Evolutionary conservation across 345 rosid genomes (phyloP).

Genomic region (Laguncularia racemosa): DNA sequence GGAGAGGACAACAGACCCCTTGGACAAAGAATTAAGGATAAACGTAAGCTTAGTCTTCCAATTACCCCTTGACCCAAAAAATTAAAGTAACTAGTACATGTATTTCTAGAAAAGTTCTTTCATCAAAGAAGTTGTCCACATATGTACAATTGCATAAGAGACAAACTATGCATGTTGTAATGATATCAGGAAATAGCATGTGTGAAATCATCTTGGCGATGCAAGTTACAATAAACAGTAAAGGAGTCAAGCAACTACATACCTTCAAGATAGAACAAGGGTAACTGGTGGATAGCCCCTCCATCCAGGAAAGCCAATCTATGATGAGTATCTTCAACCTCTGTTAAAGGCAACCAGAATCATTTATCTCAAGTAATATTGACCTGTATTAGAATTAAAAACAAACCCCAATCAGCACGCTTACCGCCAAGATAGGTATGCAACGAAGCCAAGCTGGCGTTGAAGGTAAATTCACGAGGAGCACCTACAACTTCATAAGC

Average conservation of each 20-base stretch:
- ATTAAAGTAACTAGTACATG: no score
- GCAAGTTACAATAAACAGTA: background rate
- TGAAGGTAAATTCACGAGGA: conserved; percentile 43
- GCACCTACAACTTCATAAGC: conserved; percentile 11
- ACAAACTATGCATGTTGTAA: no score
- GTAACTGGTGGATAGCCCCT: conserved; percentile 55
- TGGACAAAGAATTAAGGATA: no score
- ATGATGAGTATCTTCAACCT: conserved; percentile 80
- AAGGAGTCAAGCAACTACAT: background rate
- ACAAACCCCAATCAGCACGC: background rate
- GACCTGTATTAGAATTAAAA: background rate
- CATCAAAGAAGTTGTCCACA: no score
- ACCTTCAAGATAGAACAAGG: conserved; percentile 91
- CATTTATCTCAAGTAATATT: conserved; percentile 7
- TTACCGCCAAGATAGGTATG: conserved; percentile 94
- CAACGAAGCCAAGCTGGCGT: conserved; percentile 70
- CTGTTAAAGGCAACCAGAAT: conserved; percentile 22
- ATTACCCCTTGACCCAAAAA: no score
- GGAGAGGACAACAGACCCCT: no score
- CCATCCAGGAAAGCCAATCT: conserved; percentile 75
- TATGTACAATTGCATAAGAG: no score
- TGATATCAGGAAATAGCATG: no score
- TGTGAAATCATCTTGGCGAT: background rate
- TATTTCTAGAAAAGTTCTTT: no score
- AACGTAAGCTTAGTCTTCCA: no score